These are phyloP conservation scores for Pichia kudriavzevii DNA, from an alignment of 1,139 yeast genomes.

Conservation along the genomic window DNA sequence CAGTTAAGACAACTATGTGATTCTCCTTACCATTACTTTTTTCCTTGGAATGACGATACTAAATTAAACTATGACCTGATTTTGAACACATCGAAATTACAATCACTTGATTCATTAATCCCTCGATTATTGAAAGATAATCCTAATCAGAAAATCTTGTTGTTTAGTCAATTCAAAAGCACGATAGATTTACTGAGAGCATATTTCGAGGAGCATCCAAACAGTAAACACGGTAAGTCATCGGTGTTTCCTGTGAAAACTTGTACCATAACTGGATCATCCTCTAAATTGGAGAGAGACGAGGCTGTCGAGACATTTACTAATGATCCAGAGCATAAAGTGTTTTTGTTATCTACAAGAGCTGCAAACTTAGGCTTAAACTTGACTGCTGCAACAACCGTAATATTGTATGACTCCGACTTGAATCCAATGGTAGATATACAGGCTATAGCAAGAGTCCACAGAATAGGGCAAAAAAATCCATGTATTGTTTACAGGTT, in stretches of 20 bases:
- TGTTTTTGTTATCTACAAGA: constrained; percentile 78
- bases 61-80: constrained; percentile 16
- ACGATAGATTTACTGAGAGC: constrained; percentile 72
- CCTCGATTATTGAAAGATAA: constrained; percentile 34
- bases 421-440: constrained; percentile 97
- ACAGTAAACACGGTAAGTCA: background rate
- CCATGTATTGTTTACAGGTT: constrained; percentile 80
- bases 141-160: constrained; percentile 54
- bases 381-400: constrained; percentile 81
- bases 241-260: constrained; percentile 12
- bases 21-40: constrained; percentile 76
- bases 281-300: constrained; percentile 58
- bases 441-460: constrained; percentile 95
- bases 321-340: constrained; percentile 18
- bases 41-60: constrained; percentile 56
- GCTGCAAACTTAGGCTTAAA: constrained; percentile 95
- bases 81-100: constrained; percentile 64
- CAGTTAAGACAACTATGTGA: constrained; percentile 79
- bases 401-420: constrained; percentile 82
- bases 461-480: constrained; percentile 80
- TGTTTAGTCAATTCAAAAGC: constrained; percentile 78
- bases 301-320: constrained; percentile 52
- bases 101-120: constrained; percentile 57
- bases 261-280: constrained; percentile 65
- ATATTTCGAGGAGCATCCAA: constrained; percentile 41